Base-by-base conservation (phyloP, 176 grass and related monocot genomes). In the Themeda triandra region DNA sequence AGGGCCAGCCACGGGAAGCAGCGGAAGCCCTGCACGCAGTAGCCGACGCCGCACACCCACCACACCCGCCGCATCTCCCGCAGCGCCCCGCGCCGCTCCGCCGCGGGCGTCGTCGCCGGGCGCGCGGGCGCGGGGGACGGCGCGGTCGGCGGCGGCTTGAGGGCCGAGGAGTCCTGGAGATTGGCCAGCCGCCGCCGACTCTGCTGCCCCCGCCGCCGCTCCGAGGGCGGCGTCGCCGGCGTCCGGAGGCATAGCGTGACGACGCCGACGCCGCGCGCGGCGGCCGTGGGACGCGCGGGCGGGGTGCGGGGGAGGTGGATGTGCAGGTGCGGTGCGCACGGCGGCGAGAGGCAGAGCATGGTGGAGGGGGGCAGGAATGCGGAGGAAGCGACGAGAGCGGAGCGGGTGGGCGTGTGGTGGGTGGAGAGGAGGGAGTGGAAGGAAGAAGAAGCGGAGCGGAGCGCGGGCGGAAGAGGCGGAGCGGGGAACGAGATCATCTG, bases 1-100 rank as follows among this genome's bases (percentile, higher is more conserved):
- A 97, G 90, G 1, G 92, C 95, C 35, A 97, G 84, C 95, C 95
- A 97, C 11, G 90, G 95, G 85, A 97, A 97, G 90, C 92, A 94
- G 33, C 95, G 85, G 86, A 97, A 97, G 0, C 95, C 95, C 84
- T 97, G 95, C 83, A 97, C 88, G 81, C 95, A 97, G 84, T 97
- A 97, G 10, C 90, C 95, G 6, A 89, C 32, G 18, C 94, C 94
- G 67, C 94, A 97, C 66, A 94, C 69, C 60, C 87, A 82, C 94
- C 88, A 97, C 63, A 94, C 78, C 76, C 84, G 75, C 11, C 89
- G 69, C 74, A 89, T 89, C 78, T 85, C 88, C 63, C 83, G 78
- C 78, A 85, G 41, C 39, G 77, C 68, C 0, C 83, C 41, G 35
- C 33, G 49, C 69, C 63, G 31, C 54, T 74, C 70, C 1, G 76